Conservation (phyloP, 1,284 basidiomycete genomes). For the Heterobasidion occidentale region DNA sequence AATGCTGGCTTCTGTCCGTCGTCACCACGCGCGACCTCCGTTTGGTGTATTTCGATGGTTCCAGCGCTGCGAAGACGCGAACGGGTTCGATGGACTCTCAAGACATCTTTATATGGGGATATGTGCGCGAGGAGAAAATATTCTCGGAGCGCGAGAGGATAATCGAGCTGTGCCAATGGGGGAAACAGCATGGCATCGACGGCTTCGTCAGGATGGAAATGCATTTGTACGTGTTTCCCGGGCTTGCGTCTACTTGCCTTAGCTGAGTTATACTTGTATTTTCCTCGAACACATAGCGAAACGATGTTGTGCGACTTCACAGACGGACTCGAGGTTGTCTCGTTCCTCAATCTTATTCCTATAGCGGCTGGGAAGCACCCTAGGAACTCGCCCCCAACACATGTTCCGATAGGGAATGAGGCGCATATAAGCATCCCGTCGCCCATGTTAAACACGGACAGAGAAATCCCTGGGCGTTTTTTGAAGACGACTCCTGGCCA, state of each 20-base stretch:
- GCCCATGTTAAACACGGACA: too few relatives aligned
- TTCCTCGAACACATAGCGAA: slow-evolving; percentile 26
- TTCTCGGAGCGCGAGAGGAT: slow-evolving; percentile 8
- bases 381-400: neutral
- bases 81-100: slow-evolving; percentile 10
- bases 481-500: too few relatives aligned
- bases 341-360: slow-evolving; percentile 14
- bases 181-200: slow-evolving; percentile 8
- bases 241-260: neutral
- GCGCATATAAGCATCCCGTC: too few relatives aligned
- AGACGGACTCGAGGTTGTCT: slow-evolving; percentile 29
- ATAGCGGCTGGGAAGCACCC: neutral
- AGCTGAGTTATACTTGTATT: too few relatives aligned
- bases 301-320: slow-evolving; percentile 44
- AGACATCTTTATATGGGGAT: slow-evolving; percentile 9
- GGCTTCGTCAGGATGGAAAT: slow-evolving; percentile 34
- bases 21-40: slow-evolving; percentile 9
- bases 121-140: slow-evolving; percentile 2
- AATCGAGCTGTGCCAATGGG: slow-evolving; percentile 10
- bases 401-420: too few relatives aligned
- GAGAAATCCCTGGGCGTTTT: too few relatives aligned
- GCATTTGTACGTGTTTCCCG: slow-evolving; percentile 30
- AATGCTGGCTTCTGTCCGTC: slow-evolving; percentile 9
- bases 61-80: slow-evolving; percentile 10
- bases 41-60: slow-evolving; percentile 15